Percentiles rank a stretch among this genome's conserved stretches.
phyloP scores from a whole-genome alignment of 2,329 filamentous ascomycete species.

The Aspergillus cejpii region DNA sequence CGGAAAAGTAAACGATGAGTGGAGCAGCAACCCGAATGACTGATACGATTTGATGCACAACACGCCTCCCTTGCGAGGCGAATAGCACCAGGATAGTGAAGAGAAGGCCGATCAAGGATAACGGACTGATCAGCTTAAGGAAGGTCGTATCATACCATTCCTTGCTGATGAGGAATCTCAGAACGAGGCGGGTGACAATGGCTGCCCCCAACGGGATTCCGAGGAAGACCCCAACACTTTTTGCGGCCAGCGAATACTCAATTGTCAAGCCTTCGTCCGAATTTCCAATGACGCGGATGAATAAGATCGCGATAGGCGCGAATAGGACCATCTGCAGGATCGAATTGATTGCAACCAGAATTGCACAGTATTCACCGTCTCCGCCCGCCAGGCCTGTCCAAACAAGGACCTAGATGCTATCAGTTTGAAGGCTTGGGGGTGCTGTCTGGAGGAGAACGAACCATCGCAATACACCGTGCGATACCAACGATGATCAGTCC shows the following conservation, averaged over 20 bases:
- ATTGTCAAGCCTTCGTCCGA: conserved; percentile 40
- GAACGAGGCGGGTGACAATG: conserved; percentile 61
- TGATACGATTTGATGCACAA: conserved; percentile 75
- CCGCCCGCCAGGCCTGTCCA: conserved; percentile 75
- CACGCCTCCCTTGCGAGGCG: conserved; percentile 68
- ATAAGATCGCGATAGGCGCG: conserved; percentile 61
- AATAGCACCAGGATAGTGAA: conserved; percentile 86
- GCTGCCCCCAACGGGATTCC: conserved; percentile 77
- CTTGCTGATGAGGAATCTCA: conserved; percentile 51
- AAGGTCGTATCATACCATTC: conserved; percentile 63
- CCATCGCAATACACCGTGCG: conserved; percentile 85
- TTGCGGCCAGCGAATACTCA: conserved; percentile 63
- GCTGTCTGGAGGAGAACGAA: conserved; percentile 28
- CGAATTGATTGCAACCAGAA: conserved; percentile 69
- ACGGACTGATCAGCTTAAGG: conserved; percentile 62
- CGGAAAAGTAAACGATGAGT: conserved; percentile 69
- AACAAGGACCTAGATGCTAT: conserved; percentile 51
- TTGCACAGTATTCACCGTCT: conserved; percentile 74
- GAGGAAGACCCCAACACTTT: conserved; percentile 75
- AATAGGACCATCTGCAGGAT: conserved; percentile 68
- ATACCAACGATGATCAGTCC: conserved; percentile 77
- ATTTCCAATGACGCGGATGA: conserved; percentile 61
- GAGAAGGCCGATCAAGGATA: conserved; percentile 72
- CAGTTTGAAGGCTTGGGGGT: neutral
- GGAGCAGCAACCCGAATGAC: conserved; percentile 77